Percentiles rank a stretch among this genome's conserved stretches.
These are phyloP conservation scores for Pseudozyma thailandica DNA, from an alignment of 1,284 basidiomycete species.

Conservation along the genomic window DNA sequence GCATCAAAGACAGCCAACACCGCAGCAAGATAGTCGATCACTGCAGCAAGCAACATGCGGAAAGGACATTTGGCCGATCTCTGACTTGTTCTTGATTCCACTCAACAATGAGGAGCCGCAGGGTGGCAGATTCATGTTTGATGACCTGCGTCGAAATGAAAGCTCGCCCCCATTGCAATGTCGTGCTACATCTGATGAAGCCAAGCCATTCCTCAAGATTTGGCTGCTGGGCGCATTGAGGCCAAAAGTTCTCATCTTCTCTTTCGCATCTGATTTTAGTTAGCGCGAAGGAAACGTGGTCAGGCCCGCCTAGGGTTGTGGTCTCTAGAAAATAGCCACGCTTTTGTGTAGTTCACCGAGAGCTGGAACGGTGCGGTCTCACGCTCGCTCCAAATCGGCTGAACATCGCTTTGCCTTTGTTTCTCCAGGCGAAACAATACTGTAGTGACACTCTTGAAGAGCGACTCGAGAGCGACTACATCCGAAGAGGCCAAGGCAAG, in stretches of 20 bases:
- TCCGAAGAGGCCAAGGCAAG: conserved; percentile 6
- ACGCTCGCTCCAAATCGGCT: too few species aligned
- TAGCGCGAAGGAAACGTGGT: background rate
- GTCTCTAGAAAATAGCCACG: too few species aligned
- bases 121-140: too few species aligned
- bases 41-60: conserved; percentile 30
- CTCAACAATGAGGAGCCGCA: background rate
- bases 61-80: background rate
- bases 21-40: conserved; percentile 30
- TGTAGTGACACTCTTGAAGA: too few species aligned
- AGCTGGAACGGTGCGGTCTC: too few species aligned
- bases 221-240: conserved; percentile 6
- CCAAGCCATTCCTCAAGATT: conserved; percentile 21
- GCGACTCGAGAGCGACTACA: conserved; percentile 11
- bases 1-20: conserved; percentile 4
- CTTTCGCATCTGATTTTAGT: background rate
- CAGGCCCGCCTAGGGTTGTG: too few species aligned
- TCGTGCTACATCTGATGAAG: too few species aligned
- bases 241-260: background rate
- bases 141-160: conserved; percentile 9
- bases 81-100: conserved; percentile 16
- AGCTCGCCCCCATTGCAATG: background rate
- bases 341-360: too few species aligned
- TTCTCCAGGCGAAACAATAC: too few species aligned
- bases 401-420: too few species aligned